Evolutionary conservation across 306 rosid genomes (phyloP), one percentile per base, ranked within the genome.

Genomic region (Pyrus bretschneideri): DNA sequence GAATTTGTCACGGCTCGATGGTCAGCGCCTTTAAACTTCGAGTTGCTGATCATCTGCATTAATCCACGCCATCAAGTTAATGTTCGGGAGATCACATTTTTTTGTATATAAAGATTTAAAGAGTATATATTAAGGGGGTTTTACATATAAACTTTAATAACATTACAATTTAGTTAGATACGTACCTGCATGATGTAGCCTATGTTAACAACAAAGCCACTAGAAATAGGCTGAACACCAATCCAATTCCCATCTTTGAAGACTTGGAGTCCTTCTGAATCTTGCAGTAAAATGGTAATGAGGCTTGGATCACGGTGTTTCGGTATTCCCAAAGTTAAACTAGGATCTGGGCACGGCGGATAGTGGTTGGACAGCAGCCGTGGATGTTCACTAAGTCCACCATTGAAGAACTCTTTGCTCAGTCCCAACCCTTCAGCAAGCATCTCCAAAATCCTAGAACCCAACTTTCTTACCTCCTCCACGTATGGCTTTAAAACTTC

Each of bases 281-380:
- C 88, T 85, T 90, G 96, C 81, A 86, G 87, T 29, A 93, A 52
- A 69, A 93, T 75, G 60, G 98, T 93, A 51, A 90, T 82, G 13
- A 90, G 63, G 22, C 73, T 61, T 19, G 94, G 94, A 69, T 90
- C 96, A 4, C 87, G 40, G 79, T 90, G 96, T 46, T 87, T 86
- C 11, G 85, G 78, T 60, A 83, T 1, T 19, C 94, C 98, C 74
- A 93, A 75, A 23, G 98, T 85, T 72, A 93, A 76, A 71, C 88
- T 85, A 55, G 96, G 94, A 11, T 93, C 83, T 9, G 96, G 98
- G 52, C 98, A 93, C 0, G 91, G 87, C 13, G 96, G 96, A 62
- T 87, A 93, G 76, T 93, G 90, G 82, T 93, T 93, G 35, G 15
- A 75, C 45, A 83, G 3, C 17, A 93, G 0, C 9, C 52, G 6